phyloP scores from a whole-genome alignment of 305 asterid species.

The Salvia sclarea region DNA sequence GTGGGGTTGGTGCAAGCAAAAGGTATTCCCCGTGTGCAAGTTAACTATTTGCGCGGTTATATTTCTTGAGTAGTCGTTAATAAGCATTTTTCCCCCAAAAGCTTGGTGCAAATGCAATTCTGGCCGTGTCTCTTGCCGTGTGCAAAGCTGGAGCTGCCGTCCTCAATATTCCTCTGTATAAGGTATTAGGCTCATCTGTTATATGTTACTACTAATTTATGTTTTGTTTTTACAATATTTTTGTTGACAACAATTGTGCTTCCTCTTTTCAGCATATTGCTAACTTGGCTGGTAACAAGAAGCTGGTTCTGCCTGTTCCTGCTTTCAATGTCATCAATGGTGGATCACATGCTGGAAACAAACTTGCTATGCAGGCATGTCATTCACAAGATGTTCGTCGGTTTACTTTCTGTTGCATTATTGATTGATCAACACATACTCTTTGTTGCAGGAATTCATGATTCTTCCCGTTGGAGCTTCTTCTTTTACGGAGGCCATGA shows the following conservation, averaged over 20 bases:
- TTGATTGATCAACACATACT: background rate
- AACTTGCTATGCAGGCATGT: slow-evolving; percentile 93
- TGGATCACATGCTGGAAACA: slow-evolving; percentile 98
- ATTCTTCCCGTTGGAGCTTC: slow-evolving; percentile 94
- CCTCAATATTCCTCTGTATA: slow-evolving; percentile 68
- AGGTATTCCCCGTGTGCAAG: slow-evolving; percentile 44
- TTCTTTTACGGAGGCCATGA: slow-evolving; percentile 90
- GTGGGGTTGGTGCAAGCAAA: slow-evolving; percentile 99
- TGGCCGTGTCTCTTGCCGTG: slow-evolving; percentile 59
- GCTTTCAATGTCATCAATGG: slow-evolving; percentile 97
- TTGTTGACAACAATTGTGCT: background rate
- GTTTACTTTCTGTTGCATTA: no score
- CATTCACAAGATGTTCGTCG: background rate
- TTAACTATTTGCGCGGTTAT: no score
- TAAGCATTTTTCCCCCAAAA: slow-evolving; percentile 16
- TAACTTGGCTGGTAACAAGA: slow-evolving; percentile 87
- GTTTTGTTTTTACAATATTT: background rate
- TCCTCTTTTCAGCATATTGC: slow-evolving; percentile 79
- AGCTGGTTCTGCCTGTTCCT: slow-evolving; percentile 89
- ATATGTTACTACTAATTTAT: background rate
- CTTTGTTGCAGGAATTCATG: slow-evolving; percentile 76
- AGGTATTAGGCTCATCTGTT: slow-evolving; percentile 43
- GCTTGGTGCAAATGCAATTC: slow-evolving; percentile 84
- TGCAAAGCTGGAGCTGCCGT: slow-evolving; percentile 88
- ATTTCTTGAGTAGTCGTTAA: no score